Base-by-base conservation (phyloP, 768 basidiomycete genomes). In the Tricholoma saponaceum region DNA sequence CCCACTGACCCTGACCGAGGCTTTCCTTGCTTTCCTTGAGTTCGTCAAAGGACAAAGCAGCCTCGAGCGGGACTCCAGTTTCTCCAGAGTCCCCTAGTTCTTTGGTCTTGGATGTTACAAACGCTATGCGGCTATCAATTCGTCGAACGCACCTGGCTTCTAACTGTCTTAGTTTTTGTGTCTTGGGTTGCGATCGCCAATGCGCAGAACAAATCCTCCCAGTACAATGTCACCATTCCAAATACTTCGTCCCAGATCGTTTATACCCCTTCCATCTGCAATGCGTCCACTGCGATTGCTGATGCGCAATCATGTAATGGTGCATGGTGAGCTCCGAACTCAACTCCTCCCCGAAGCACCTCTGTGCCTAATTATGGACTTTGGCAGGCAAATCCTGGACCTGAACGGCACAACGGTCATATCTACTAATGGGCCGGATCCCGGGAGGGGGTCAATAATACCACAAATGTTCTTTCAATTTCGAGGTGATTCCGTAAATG, bases 381-480 rank as follows among this genome's bases (percentile, higher is more conserved):
- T 10, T 30, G 18, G 12, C 16, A 65, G 62, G 62, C 58, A 56
- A 61, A n/a, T 60, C 33, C 33, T 64, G 4, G 47, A 63, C 20
- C 41, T 68, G 28, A 59, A 62, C 54, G 66, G 63, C 20, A 50
- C 56, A 32, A 57, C 63, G 7, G 56, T 69, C 32, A 68, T 76
- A 23, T 70, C 75, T 35, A 79, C 81, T 18, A 59, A 67, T 44
- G 83, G 83, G 1, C 79, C 81, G 5, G 71, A 73, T 61, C 64
- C 74, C 37, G 69, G 67, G 39, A 69, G 76, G 14, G 74, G 67
- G 20, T 67, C 76, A 55, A 73, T 82, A 37, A 67, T 83, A 57
- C 84, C 83, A 1, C 84, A 85, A 57, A 72, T 85, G 71, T 85
- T 84, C 63, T 65, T 86, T 55, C 72, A 70, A 30, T 83, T 84